A percentile compares a stretch with the other conserved stretches of the same genome.
These are phyloP conservation scores for Annulohypoxylon bovei DNA, from an alignment of 495 filamentous ascomycete species.

Conservation along the genomic window DNA sequence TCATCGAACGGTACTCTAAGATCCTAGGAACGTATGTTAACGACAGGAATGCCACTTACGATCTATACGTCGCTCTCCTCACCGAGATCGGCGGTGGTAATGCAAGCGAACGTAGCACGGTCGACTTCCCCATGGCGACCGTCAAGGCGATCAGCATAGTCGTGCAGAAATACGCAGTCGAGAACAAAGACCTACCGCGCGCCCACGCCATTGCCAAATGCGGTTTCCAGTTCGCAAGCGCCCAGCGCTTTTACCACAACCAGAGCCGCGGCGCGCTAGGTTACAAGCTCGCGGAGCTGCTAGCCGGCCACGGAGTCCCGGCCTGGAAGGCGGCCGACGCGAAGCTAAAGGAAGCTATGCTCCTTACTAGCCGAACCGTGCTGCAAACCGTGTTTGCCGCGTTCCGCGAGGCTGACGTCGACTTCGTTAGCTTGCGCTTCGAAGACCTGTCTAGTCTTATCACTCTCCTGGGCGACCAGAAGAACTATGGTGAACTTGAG, in stretches of 20 bases:
- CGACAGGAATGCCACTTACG: conserved; percentile 50
- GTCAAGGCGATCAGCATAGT: conserved; percentile 49
- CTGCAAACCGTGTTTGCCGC: conserved; percentile 58
- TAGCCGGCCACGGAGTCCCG: conserved; percentile 58
- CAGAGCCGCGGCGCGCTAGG: conserved; percentile 60
- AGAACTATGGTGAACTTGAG: conserved; percentile 69
- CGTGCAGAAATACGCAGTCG: conserved; percentile 45
- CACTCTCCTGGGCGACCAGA: conserved; percentile 65
- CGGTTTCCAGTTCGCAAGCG: conserved; percentile 64
- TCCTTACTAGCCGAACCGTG: conserved; percentile 63
- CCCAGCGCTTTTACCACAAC: conserved; percentile 62
- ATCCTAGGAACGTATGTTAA: conserved; percentile 49
- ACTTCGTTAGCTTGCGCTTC: conserved; percentile 63
- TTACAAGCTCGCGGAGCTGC: conserved; percentile 65
- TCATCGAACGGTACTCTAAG: conserved; percentile 61
- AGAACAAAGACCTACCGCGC: conserved; percentile 26
- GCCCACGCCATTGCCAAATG: conserved; percentile 37
- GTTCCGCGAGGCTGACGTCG: conserved; percentile 52
- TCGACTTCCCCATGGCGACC: conserved; percentile 52
- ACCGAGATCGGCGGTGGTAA: conserved; percentile 53
- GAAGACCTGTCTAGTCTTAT: conserved; percentile 64
- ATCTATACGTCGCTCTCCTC: conserved; percentile 62
- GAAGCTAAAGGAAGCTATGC: conserved; percentile 58
- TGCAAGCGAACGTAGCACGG: conserved; percentile 45
- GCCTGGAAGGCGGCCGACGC: conserved; percentile 53